phyloP scores from a whole-genome alignment of 306 rosid genomes.

The Fragaria ananassa region DNA sequence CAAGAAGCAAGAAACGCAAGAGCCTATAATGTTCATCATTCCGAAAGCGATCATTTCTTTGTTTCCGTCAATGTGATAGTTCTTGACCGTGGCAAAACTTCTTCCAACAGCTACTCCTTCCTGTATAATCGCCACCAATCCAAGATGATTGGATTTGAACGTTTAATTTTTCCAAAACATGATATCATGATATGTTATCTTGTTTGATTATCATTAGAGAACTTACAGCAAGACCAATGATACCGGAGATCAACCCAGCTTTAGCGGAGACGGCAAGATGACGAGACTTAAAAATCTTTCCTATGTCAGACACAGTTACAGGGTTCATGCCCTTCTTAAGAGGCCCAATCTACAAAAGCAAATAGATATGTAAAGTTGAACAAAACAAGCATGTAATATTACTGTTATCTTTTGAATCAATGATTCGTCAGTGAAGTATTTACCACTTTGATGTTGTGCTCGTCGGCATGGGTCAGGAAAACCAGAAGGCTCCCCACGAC shows the following conservation, averaged over 20 bases:
- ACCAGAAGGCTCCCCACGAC: constrained; percentile 42
- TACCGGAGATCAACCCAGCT: constrained; percentile 50
- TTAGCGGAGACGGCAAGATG: constrained; percentile 31
- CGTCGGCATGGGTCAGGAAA: constrained; percentile 44
- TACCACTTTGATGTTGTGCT: constrained; percentile 49
- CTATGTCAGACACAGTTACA: constrained; percentile 30
- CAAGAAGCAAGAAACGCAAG: constrained; percentile 51
- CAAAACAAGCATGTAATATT: not conserved
- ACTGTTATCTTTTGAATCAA: not conserved
- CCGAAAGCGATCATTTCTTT: constrained; percentile 59
- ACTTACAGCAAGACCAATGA: constrained; percentile 53
- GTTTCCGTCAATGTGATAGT: constrained; percentile 51
- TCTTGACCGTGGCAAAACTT: constrained; percentile 44
- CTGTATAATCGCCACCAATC: constrained; percentile 16
- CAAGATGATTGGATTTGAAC: not conserved
- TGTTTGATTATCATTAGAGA: not conserved
- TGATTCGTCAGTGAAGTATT: not conserved
- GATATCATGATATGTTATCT: not conserved
- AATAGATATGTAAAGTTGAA: not conserved
- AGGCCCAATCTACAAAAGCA: constrained; percentile 37
- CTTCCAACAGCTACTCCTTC: constrained; percentile 60
- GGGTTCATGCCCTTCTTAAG: constrained; percentile 57
- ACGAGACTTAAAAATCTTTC: constrained; percentile 25
- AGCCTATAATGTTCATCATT: constrained; percentile 51
- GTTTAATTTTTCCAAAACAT: not conserved